Evolutionary conservation across 208 protist genomes (phyloP).

Genomic region (Lotmaria passim): DNA sequence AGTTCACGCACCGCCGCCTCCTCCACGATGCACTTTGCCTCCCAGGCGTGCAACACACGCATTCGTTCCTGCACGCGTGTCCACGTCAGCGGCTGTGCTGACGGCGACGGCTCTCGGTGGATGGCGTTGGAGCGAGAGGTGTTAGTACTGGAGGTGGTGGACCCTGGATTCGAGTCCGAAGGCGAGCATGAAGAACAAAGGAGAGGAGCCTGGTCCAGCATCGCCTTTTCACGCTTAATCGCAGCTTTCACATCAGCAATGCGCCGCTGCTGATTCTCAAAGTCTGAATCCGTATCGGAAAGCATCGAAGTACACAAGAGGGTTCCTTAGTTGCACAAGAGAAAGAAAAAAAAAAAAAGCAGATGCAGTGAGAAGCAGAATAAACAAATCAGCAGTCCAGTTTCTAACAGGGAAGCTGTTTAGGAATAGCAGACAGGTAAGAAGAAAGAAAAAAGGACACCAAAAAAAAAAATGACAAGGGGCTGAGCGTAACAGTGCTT

Average conservation of each 20-base stretch:
- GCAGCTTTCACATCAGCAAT: slow-evolving; percentile 7
- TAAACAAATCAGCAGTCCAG: too few species aligned
- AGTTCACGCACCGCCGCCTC: slow-evolving; percentile 3
- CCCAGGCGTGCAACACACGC: slow-evolving; percentile 13
- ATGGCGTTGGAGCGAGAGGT: neutral
- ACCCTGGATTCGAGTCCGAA: neutral
- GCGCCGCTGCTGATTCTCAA: neutral
- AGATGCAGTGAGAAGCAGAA: neutral
- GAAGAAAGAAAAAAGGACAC: too few species aligned
- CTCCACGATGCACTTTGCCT: slow-evolving; percentile 16
- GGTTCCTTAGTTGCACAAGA: neutral
- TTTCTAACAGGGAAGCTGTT: too few species aligned
- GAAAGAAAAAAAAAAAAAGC: neutral
- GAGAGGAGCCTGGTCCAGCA: neutral
- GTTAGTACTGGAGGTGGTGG: neutral
- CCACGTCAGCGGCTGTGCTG: neutral
- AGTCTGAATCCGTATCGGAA: neutral
- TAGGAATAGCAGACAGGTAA: too few species aligned
- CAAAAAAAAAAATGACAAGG: too few species aligned
- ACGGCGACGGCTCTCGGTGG: neutral
- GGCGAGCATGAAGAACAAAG: neutral
- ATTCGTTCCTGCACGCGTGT: neutral
- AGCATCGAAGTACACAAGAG: neutral
- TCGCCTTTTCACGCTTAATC: neutral
- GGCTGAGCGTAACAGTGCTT: too few species aligned